Conservation (phyloP, 805 yeast species). For the Candida maltosa region DNA sequence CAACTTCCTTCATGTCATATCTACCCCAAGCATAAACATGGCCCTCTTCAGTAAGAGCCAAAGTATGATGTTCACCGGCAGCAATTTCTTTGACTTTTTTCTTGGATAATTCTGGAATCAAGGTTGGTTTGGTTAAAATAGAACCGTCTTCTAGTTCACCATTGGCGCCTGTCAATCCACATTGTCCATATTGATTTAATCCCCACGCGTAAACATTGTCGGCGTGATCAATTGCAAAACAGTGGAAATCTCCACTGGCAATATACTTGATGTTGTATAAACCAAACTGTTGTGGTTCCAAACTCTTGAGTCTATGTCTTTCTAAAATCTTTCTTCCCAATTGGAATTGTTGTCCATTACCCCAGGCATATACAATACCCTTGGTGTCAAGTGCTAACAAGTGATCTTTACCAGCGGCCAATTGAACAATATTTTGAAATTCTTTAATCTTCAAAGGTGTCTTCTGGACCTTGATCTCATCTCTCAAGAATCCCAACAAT, state of each 20-base stretch:
- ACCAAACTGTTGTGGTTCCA: constrained; percentile 83
- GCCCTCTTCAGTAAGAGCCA: constrained; percentile 72
- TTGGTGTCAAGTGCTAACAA: constrained; percentile 75
- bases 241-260: constrained; percentile 93
- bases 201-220: constrained; percentile 89
- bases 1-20: constrained; percentile 89
- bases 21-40: constrained; percentile 85
- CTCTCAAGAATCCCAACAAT: constrained; percentile 71
- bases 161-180: constrained; percentile 64
- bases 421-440: constrained; percentile 68
- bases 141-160: constrained; percentile 84
- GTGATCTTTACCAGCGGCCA: constrained; percentile 94
- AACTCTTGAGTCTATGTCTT: constrained; percentile 67
- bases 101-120: constrained; percentile 59
- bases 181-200: constrained; percentile 93
- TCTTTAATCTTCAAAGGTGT: constrained; percentile 62
- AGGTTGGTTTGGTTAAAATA: constrained; percentile 72
- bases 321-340: constrained; percentile 83
- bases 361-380: constrained; percentile 95
- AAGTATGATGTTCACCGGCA: constrained; percentile 94
- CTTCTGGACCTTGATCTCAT: constrained; percentile 55
- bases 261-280: constrained; percentile 73
- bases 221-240: constrained; percentile 80
- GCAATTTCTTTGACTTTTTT: constrained; percentile 59
- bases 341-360: constrained; percentile 91